These are phyloP conservation scores for Clausena lansium DNA, from an alignment of 345 rosid species.

Conservation along the genomic window DNA sequence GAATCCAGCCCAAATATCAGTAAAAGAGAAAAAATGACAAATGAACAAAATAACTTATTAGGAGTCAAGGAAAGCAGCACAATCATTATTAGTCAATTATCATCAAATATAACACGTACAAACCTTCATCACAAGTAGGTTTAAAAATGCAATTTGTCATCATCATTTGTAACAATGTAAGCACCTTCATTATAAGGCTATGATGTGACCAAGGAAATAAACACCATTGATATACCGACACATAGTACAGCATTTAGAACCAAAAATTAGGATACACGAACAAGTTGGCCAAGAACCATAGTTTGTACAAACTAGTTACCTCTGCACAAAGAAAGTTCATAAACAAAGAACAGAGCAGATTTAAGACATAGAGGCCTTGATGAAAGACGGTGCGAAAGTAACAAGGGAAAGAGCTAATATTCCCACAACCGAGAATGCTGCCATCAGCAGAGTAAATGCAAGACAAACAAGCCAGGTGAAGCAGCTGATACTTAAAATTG, in stretches of 20 bases:
- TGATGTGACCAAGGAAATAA: not conserved
- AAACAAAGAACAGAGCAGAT: not conserved
- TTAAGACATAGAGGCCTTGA: not conserved
- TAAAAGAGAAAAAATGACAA: not conserved
- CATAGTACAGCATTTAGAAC: not conserved
- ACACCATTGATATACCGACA: not conserved
- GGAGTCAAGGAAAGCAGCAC: not conserved
- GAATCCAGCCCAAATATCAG: not conserved
- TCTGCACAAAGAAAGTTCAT: not conserved
- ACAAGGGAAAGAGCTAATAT: not conserved
- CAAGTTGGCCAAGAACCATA: not conserved
- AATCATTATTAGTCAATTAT: not conserved
- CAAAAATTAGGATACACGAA: slow-evolving; percentile 1
- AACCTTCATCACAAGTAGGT: not conserved
- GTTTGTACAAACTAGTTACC: not conserved
- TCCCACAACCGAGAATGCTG: slow-evolving; percentile 2
- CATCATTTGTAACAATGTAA: not conserved
- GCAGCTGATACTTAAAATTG: slow-evolving; percentile 8
- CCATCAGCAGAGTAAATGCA: slow-evolving; percentile 5
- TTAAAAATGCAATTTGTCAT: not conserved
- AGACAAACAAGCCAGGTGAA: slow-evolving; percentile 22
- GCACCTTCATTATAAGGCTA: not conserved
- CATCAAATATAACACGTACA: not conserved
- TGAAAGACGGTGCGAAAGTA: not conserved
- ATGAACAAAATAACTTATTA: not conserved